Evolutionary conservation across 2,329 filamentous ascomycete genomes (phyloP), one percentile per base, ranked within the genome.

Genomic region (Colletotrichum cereale): DNA sequence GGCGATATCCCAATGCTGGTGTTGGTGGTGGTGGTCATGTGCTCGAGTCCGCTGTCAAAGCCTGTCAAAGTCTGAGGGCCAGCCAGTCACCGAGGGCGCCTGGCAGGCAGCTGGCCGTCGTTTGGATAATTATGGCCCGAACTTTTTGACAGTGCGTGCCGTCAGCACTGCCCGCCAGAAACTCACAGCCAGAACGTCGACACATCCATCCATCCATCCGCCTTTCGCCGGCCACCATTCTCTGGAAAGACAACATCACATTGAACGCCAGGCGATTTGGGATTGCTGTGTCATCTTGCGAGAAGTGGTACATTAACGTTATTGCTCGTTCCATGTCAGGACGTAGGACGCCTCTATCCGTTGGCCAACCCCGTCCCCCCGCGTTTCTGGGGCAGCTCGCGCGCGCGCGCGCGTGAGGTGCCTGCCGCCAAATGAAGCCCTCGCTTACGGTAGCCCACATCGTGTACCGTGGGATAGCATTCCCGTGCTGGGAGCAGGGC

Each of bases 291-390:
- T 14, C 36, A 31, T 44, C 7, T 44, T 52, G 50, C 44, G 24
- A 36, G 36, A 60, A 26, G 60, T 69, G 53, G 47, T 60, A 48
- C 42, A 60, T 63, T 72, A 40, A 55, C 38, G 44, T 24, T 34
- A 29, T 31, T 42, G 53, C 21, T 11, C 44, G 42, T 62, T 52
- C n/a, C 42, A 26, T 60, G 18, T 40, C 38, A 29, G n/a, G 34
- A 36, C 38, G 26, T 14, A 10, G 31, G 31, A 38, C 57, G 52
- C 56, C 42, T 71, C 34, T 67, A 71, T 42, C 26, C 29, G 16
- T 34, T 29, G 7, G 21, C 29, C 2, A 26, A 26, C 36, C 11
- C 16, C 10, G 14, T 29, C 29, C 29, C 34, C 8, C 16, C 8
- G 24, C 42, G 36, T 38, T 50, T 29, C 42, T 24, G 14, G 29